These are phyloP conservation scores for Laguncularia racemosa DNA, from an alignment of 345 rosid genomes.

Conservation along the genomic window DNA sequence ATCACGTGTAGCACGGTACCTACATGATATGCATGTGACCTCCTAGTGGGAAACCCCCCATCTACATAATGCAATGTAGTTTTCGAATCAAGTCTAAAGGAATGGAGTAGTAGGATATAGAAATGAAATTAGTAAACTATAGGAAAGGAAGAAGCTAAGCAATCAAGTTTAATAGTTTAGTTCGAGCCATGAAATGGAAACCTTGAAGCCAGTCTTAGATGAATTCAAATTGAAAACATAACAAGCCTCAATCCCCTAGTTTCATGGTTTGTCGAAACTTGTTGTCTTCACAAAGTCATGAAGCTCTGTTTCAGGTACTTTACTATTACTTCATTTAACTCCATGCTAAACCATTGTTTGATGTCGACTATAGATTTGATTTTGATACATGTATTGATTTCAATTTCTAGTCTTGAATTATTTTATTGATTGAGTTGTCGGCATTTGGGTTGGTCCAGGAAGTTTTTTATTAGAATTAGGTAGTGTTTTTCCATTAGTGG, in stretches of 20 bases:
- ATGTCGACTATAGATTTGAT: background rate
- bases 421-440: background rate
- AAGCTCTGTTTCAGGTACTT: conserved; percentile 59
- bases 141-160: no score
- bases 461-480: conserved; percentile 69
- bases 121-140: no score
- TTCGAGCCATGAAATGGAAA: conserved; percentile 19
- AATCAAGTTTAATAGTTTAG: background rate
- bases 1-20: no score
- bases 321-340: background rate
- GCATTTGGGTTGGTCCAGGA: conserved; percentile 45
- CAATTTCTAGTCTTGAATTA: background rate
- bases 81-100: no score
- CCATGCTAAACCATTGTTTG: background rate
- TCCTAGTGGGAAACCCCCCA: no score
- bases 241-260: conserved; percentile 53
- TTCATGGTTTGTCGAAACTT: conserved; percentile 81
- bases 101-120: no score
- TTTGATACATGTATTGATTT: background rate
- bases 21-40: no score
- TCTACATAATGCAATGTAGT: no score
- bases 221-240: conserved; percentile 30
- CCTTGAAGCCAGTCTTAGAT: conserved; percentile 15
- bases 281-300: conserved; percentile 81
- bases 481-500: conserved; percentile 93